Conservation (phyloP, 169 alveolate genomes). For the Cryptosporidium andersoni region DNA sequence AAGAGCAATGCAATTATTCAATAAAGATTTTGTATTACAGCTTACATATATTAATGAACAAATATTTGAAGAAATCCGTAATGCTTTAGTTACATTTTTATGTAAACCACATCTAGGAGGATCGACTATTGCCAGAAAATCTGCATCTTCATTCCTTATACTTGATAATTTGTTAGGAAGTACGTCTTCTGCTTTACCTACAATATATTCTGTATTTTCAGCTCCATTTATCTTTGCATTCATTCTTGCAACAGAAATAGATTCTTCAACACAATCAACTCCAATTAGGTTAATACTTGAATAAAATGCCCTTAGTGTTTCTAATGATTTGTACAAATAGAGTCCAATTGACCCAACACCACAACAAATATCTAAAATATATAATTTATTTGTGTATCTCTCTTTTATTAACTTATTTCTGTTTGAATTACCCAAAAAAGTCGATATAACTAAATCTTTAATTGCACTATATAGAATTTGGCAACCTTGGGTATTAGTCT, state of each 20-base stretch:
- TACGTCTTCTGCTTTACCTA: slow-evolving; percentile 53
- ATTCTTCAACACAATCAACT: slow-evolving; percentile 69
- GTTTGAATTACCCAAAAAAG: not conserved
- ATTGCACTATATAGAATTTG: slow-evolving; percentile 39
- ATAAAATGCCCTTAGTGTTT: slow-evolving; percentile 6
- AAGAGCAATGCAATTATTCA: slow-evolving; percentile 51
- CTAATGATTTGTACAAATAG: slow-evolving; percentile 54
- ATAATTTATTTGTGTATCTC: not conserved
- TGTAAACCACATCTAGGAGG: slow-evolving; percentile 73
- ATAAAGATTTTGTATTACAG: slow-evolving; percentile 70
- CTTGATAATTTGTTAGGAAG: slow-evolving; percentile 2
- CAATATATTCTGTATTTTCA: slow-evolving; percentile 45
- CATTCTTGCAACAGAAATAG: slow-evolving; percentile 63
- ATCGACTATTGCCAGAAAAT: slow-evolving; percentile 71
- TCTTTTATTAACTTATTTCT: not conserved
- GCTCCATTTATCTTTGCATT: slow-evolving; percentile 67
- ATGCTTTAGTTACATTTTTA: slow-evolving; percentile 11
- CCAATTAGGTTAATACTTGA: slow-evolving; percentile 62
- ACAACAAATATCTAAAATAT: slow-evolving; percentile 73
- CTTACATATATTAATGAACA: slow-evolving; percentile 71
- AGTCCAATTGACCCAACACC: slow-evolving; percentile 76
- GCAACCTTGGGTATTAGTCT: slow-evolving; percentile 73
- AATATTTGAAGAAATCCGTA: slow-evolving; percentile 11
- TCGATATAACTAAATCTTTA: slow-evolving; percentile 5
- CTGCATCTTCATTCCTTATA: not conserved